Evolutionary conservation across 2,329 filamentous ascomycete species (phyloP), one percentile per base, ranked within the genome.

Genomic region (Xylaria sp.): DNA sequence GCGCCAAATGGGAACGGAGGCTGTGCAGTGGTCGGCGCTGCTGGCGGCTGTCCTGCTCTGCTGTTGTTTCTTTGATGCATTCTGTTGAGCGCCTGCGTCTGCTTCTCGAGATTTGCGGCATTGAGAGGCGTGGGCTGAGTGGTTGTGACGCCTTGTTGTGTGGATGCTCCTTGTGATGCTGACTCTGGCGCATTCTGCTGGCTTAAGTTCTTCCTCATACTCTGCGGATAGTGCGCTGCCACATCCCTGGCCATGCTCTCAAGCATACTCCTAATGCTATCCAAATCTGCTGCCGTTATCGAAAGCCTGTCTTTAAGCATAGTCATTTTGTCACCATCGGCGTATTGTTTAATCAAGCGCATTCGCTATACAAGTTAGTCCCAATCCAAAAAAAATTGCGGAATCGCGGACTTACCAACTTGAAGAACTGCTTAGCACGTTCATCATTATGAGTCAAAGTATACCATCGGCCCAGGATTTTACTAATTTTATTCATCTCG

Each of bases 1-100:
- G 82, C 85, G 12, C 85, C 85, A 65, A 90, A 84, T 30, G 81
- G 79, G 76, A 88, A 89, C 0, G 88, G 88, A 17, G 87, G 84
- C 69, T 89, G 86, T 14, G 84, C 74, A 1, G 84, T 84, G 0
- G 86, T 90, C 17, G 88, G 88, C 9, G 88, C 87, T 12, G 86
- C 82, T 3, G 88, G 87, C 0, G 85, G 79, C 69, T 86, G 83
- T 8, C 80, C 81, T 8, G 79, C 79, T 75, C 85, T 87, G 75
- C 81, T 84, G 39, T 73, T 78, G 4, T 80, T 79, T 62, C 82
- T 81, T 67, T 83, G 81, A 64, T 83, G 83, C 71, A 81, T 78
- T 69, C 87, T 85, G 72, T 76, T 85, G 65, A 83, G 76, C 4
- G 81, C 81, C 67, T 85, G 82, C 2, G 82, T 80, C 72, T 87